Conservation (phyloP, 805 yeast genomes). For the Teunomyces barrocoloradensis region DNA sequence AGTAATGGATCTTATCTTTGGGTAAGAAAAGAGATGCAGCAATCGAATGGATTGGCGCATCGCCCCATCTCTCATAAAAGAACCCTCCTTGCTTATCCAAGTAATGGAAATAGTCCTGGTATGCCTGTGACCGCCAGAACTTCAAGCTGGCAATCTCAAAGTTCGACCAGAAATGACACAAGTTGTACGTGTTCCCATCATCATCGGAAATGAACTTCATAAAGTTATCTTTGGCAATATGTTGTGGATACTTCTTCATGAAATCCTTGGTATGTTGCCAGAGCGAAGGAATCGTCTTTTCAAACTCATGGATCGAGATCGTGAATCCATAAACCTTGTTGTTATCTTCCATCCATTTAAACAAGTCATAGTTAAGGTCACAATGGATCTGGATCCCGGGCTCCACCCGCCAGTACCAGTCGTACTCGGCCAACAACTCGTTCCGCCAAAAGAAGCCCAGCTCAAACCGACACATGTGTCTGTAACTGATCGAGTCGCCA, state of each 20-base stretch:
- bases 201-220: slow-evolving; percentile 70
- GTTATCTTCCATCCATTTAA: slow-evolving; percentile 70
- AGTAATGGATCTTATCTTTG: slow-evolving; percentile 67
- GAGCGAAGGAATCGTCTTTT: slow-evolving; percentile 79
- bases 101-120: slow-evolving; percentile 64
- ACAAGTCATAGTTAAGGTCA: slow-evolving; percentile 85
- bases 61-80: slow-evolving; percentile 93
- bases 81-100: slow-evolving; percentile 83
- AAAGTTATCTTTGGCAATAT: slow-evolving; percentile 59
- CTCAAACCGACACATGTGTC: slow-evolving; percentile 92
- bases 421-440: slow-evolving; percentile 66
- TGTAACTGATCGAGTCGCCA: slow-evolving; percentile 71
- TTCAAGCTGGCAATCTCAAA: slow-evolving; percentile 76
- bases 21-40: slow-evolving; percentile 80
- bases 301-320: slow-evolving; percentile 77
- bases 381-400: slow-evolving; percentile 79
- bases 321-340: slow-evolving; percentile 85
- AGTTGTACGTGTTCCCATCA: slow-evolving; percentile 65
- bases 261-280: slow-evolving; percentile 78
- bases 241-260: slow-evolving; percentile 56
- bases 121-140: slow-evolving; percentile 74
- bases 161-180: slow-evolving; percentile 91
- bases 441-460: slow-evolving; percentile 87
- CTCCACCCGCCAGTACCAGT: slow-evolving; percentile 94
- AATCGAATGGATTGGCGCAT: slow-evolving; percentile 88